These are phyloP conservation scores for Nicotiana obtusifolia DNA, from an alignment of 257 asterid species.

Conservation along the genomic window DNA sequence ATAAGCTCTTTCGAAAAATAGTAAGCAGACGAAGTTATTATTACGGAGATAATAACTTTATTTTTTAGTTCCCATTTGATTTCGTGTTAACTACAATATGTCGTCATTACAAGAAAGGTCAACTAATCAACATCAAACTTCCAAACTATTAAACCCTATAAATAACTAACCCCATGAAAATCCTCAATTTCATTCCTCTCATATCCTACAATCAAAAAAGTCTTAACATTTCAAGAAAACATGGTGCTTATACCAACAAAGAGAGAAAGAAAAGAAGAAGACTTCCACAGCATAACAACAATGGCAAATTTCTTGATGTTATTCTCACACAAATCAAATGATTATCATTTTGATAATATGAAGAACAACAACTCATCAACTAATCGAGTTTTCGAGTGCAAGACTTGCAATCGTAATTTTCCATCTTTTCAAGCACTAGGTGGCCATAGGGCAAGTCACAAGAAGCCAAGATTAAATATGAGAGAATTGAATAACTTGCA, in stretches of 20 bases:
- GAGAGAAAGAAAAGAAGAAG: constrained; percentile 13
- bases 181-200: not conserved
- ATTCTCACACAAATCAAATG: constrained; percentile 8
- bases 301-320: constrained; percentile 34
- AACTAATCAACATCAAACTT: constrained; percentile 20
- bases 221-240: not conserved
- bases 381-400: constrained; percentile 37
- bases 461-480: constrained; percentile 21
- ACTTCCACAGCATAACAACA: constrained; percentile 18
- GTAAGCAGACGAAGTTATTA: no score
- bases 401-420: constrained; percentile 32
- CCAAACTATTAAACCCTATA: constrained; percentile 11
- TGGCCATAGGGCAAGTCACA: constrained; percentile 44
- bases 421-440: constrained; percentile 43
- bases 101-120: constrained; percentile 4
- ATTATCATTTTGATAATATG: not conserved
- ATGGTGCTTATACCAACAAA: constrained; percentile 16
- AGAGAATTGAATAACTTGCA: not conserved
- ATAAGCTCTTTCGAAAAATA: no score
- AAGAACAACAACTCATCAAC: not conserved
- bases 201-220: not conserved
- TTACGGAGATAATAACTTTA: no score
- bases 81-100: no score
- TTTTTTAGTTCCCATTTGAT: not conserved
- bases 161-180: not conserved